A percentile compares a stretch with the other conserved stretches of the same genome.
phyloP scores from a whole-genome alignment of 202 grass and related monocot genomes.

The Setaria italica region DNA sequence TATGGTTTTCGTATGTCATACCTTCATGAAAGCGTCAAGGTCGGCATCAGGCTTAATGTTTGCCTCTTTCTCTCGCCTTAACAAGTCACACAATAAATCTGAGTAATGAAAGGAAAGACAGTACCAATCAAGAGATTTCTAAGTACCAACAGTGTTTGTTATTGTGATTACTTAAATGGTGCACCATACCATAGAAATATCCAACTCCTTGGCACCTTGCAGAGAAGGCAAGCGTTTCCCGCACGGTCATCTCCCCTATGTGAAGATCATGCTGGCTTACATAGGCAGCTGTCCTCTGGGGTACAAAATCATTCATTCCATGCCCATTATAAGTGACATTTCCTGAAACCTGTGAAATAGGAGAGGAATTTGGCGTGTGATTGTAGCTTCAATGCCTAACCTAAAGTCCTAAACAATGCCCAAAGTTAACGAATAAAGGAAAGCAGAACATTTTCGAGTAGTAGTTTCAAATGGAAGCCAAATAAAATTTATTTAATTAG shows the following conservation, averaged over 20 bases:
- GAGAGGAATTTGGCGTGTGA: background rate
- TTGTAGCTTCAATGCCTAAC: background rate
- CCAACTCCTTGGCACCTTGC: constrained; percentile 96
- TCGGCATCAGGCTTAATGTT: constrained; percentile 92
- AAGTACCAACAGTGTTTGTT: background rate
- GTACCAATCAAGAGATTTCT: background rate
- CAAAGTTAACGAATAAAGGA: background rate
- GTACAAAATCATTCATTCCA: constrained; percentile 82
- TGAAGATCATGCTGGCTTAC: constrained; percentile 94
- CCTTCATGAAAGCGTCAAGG: constrained; percentile 96
- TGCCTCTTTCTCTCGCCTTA: constrained; percentile 80
- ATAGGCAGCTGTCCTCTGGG: constrained; percentile 87
- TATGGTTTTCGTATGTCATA: constrained; percentile 6
- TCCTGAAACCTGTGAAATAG: constrained; percentile 60
- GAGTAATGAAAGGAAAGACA: constrained; percentile 23
- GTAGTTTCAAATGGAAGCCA: background rate
- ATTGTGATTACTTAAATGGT: background rate
- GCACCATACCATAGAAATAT: constrained; percentile 28
- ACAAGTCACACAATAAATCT: constrained; percentile 85
- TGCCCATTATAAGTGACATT: constrained; percentile 91
- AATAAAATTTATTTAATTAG: background rate
- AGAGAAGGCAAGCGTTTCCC: constrained; percentile 91
- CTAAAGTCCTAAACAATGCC: too few species aligned
- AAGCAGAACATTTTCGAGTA: background rate
- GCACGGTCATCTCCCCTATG: constrained; percentile 92